Conservation (phyloP, 2,329 filamentous ascomycete genomes). For the Alternaria angustiovoidea region DNA sequence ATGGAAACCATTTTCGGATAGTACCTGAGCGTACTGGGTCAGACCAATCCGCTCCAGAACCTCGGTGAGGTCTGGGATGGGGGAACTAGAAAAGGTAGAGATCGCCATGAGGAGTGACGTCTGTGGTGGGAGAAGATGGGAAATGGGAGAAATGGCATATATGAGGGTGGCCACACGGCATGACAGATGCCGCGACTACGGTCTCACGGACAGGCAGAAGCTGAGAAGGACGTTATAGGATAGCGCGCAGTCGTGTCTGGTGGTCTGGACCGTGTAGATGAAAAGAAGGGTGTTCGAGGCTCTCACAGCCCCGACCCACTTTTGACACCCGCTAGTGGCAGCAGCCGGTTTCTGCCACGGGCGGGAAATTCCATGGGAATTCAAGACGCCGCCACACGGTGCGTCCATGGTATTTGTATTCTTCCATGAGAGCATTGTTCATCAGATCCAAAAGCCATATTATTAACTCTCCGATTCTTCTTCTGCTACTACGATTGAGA, state of each 20-base stretch:
- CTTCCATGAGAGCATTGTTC: neutral
- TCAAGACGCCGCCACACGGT: neutral
- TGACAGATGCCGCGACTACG: conserved; percentile 11
- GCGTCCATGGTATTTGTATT: conserved; percentile 1
- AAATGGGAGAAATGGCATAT: conserved; percentile 25
- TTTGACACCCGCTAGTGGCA: conserved; percentile 12
- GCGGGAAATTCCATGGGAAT: conserved; percentile 1
- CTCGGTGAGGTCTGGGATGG: conserved; percentile 34
- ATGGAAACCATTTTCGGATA: conserved; percentile 49
- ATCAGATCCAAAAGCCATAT: neutral
- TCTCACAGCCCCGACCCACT: conserved; percentile 15
- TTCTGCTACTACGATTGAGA: neutral
- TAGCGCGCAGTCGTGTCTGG: conserved; percentile 23
- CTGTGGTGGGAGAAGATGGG: conserved; percentile 19
- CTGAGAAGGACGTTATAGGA: conserved; percentile 16
- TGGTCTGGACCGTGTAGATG: conserved; percentile 20
- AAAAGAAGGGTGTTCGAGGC: conserved; percentile 28
- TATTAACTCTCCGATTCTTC: neutral
- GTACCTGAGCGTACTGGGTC: conserved; percentile 34
- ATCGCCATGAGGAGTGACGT: conserved; percentile 40
- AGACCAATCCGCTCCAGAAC: conserved; percentile 46
- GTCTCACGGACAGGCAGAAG: conserved; percentile 10
- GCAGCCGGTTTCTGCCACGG: conserved; percentile 6
- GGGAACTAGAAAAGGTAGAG: conserved; percentile 28
- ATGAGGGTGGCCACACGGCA: conserved; percentile 10